Evolutionary conservation across 164 flowering plant species (phyloP).

Genomic region (Piper longum): DNA sequence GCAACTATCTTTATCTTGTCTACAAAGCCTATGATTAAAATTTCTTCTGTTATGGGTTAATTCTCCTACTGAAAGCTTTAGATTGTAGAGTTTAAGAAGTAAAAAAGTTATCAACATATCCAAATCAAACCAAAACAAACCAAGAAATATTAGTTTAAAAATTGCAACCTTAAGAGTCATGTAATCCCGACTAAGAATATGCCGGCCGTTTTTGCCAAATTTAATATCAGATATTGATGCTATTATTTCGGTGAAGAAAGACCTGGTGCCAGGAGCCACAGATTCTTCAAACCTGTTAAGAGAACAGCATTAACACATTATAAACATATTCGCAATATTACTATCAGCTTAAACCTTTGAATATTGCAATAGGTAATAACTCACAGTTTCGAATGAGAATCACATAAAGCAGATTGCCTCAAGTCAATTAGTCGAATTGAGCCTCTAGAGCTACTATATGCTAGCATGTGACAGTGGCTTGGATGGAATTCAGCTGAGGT

Average conservation of each 20-base stretch:
- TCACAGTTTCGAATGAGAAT: conserved; percentile 70
- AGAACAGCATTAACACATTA: too few relatives aligned
- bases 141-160: too few relatives aligned
- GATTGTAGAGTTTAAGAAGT: too few relatives aligned
- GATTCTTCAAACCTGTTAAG: conserved; percentile 61
- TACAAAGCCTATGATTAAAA: too few relatives aligned
- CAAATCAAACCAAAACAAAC: too few relatives aligned
- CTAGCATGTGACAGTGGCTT: conserved; percentile 61
- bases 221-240: conserved; percentile 83
- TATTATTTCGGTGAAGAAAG: conserved; percentile 84
- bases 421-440: conserved; percentile 75
- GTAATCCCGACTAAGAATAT: conserved; percentile 72
- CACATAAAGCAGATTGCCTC: conserved; percentile 85
- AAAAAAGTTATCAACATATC: too few relatives aligned
- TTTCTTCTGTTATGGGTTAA: too few relatives aligned
- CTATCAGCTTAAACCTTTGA: background rate
- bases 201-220: conserved; percentile 65
- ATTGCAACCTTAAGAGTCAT: conserved; percentile 68
- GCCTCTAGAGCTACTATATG: conserved; percentile 84
- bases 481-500: conserved; percentile 90
- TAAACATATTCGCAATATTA: background rate
- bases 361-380: conserved; percentile 5
- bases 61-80: too few relatives aligned
- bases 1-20: too few relatives aligned
- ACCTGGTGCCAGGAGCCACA: conserved; percentile 64